Evolutionary conservation across 306 rosid genomes (phyloP), one percentile per base, ranked within the genome.

Genomic region (Begonia peltatifolia): DNA sequence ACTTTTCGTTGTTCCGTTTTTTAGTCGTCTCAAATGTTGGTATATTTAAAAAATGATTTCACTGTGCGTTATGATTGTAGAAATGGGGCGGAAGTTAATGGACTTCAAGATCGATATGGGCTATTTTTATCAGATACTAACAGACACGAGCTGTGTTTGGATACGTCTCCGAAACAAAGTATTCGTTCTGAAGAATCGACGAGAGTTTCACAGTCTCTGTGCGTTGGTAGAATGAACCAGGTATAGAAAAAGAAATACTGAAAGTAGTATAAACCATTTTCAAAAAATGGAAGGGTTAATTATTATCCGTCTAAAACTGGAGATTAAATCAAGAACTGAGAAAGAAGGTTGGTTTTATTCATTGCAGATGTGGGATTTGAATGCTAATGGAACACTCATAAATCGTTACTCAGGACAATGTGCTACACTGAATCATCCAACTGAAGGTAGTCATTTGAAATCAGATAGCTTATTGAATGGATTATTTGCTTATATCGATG

Each of bases 391-490:
- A 53, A 83, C 95, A 54, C 46, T 90, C 63, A 75, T 60, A 60
- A 90, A 86, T 61, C 78, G 81, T 58, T 79, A 90, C 67, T 83
- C 94, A 0, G 78, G 95, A 42, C 75, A 76, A 4, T 90, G 99
- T 56, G 94, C 94, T 52, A 76, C 81, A 46, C 61, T 80, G 52
- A 66, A 76, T 30, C 36, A 30, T 47, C 22, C 69, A 25, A 46
- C 56, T 14, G 52, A 69, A 86, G 94, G 93, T 83, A 62, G 36
- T 30, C 36, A 30, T 30, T 30, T 30, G 36, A 30, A 30, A 30
- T 6, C 36, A 30, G 36, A 6, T 30, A 30, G 36, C 7, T 30
- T 30, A 30, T 30, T 30, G 0, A 30, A 30, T 30, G 36, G 6
- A 4, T 3, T 30, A 30, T 30, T 30, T 30, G 36, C 36, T 30